Conservation (phyloP, 768 basidiomycete genomes). For the Phlebiopsis flavidoalba region DNA sequence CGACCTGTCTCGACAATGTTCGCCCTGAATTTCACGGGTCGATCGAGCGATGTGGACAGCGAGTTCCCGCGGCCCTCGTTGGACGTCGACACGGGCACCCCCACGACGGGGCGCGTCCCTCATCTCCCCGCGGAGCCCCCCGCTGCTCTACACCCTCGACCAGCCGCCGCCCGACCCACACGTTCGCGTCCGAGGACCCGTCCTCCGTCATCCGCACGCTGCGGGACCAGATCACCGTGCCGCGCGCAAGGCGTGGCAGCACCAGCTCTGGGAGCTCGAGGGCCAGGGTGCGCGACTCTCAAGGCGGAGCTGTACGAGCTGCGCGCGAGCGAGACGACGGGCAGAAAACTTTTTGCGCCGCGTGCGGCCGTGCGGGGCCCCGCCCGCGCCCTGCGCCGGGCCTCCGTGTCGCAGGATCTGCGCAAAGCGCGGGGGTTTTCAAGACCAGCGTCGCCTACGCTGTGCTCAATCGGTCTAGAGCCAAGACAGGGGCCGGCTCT, state of each 20-base stretch:
- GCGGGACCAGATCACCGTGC: constrained; percentile 56
- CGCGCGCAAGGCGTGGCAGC: constrained; percentile 63
- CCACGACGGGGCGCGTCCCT: constrained; percentile 45
- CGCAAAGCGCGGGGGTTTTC: constrained; percentile 22
- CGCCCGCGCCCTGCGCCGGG: constrained; percentile 4
- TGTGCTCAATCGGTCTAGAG: constrained; percentile 62
- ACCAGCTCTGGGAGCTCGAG: constrained; percentile 71
- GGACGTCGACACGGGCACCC: constrained; percentile 43
- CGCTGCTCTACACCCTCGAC: constrained; percentile 15
- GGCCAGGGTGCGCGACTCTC: constrained; percentile 66
- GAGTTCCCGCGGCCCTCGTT: constrained; percentile 27
- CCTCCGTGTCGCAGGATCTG: constrained; percentile 17
- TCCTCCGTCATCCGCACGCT: constrained; percentile 43
- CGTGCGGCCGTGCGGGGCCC: constrained; percentile 54
- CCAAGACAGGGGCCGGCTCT: constrained; percentile 49
- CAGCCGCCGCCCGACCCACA: constrained; percentile 7
- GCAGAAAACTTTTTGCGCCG: constrained; percentile 47
- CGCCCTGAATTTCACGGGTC: constrained; percentile 58
- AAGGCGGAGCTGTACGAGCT: constrained; percentile 63
- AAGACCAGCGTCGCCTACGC: constrained; percentile 22
- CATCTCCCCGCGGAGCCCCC: constrained; percentile 45
- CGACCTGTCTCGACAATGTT: constrained; percentile 76
- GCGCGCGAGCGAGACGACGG: constrained; percentile 32
- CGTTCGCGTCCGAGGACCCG: constrained; percentile 31
- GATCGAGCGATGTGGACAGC: constrained; percentile 25